Base-by-base conservation (phyloP, 2,329 filamentous ascomycete genomes). In the Penicillium hordei region DNA sequence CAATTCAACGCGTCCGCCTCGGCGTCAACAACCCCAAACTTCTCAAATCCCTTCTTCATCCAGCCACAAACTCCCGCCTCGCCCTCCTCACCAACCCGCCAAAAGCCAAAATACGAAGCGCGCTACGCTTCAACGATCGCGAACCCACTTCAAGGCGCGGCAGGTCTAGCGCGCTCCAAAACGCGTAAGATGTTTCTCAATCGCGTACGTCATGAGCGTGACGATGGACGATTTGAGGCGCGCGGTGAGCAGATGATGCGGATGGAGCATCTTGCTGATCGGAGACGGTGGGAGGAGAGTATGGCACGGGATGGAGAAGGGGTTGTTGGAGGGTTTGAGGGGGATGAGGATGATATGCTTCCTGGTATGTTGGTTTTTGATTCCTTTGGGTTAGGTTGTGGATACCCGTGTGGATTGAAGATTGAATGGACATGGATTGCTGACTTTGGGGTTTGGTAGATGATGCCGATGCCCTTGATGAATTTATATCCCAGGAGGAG, bases 191-290 rank as follows among this genome's bases (percentile, higher is more conserved):
- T 70, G 44, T 80, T 79, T 54, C 63, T 79, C 3, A 78, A 78
- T 60, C 72, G 74, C 23, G 69, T 79, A 19, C 73, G 72, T 48
- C 67, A 66, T n/a, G 71, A 72, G 42, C 74, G 78, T 31, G 75
- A 78, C 15, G 65, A 68, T 36, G 71, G 68, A 0, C 70, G 74
- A 8, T 76, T 75, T 54, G 72, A 76, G 59, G 68, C 67, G 61
- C 75, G 70, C 61, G 76, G 72, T 62, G 81, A 72, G 65, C 77
- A 72, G 70, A 71, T 75, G 58, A 74, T 72, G 70, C 75, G 67
- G 63, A 75, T 72, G 74, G 78, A 79, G 59, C 71, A 71, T 66
- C 64, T 73, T 55, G 71, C 67, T 53, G 75, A 72, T 64, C 69
- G 72, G 66, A 70, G 68, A 60, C 61, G 62, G 50, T 78, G 77